phyloP scores from a whole-genome alignment of 371 early-diverging fungal genomes.

The Choanephora cucurbitarum region DNA sequence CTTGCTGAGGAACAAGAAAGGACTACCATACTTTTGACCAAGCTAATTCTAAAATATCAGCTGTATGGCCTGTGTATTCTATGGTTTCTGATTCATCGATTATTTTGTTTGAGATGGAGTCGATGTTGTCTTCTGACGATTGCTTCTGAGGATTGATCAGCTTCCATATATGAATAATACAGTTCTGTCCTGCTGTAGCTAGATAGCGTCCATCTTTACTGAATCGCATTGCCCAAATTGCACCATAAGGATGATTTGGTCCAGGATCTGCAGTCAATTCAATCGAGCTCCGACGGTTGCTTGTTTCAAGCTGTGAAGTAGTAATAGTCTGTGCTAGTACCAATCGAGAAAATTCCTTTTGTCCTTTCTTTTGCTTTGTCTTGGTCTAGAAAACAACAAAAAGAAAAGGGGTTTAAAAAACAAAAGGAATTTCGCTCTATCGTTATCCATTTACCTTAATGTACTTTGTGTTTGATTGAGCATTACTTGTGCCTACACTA shows the following conservation, averaged over 20 bases:
- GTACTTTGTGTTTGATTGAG: slow-evolving; percentile 1
- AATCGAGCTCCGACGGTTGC: slow-evolving; percentile 1
- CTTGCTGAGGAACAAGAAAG: not conserved
- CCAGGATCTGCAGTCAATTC: slow-evolving; percentile 9
- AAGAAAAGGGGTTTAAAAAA: too few species aligned
- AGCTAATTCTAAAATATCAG: slow-evolving; percentile 73
- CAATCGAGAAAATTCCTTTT: slow-evolving; percentile 31
- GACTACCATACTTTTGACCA: slow-evolving; percentile 70
- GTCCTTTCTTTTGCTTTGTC: slow-evolving; percentile 26
- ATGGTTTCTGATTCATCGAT: slow-evolving; percentile 66
- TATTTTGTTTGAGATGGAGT: slow-evolving; percentile 33
- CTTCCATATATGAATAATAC: slow-evolving; percentile 70
- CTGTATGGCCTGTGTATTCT: slow-evolving; percentile 70
- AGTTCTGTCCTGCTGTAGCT: slow-evolving; percentile 80
- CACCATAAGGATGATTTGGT: slow-evolving; percentile 24
- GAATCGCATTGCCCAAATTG: slow-evolving; percentile 64
- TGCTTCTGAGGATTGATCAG: not conserved
- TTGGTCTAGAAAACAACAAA: slow-evolving; percentile 11
- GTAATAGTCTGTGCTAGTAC: slow-evolving; percentile 37
- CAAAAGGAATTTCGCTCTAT: too few species aligned
- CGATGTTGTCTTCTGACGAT: not conserved
- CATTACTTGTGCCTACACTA: not conserved
- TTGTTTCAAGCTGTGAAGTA: slow-evolving; percentile 3
- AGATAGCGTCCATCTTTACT: slow-evolving; percentile 76
- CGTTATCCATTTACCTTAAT: slow-evolving; percentile 1